phyloP scores from a whole-genome alignment of 768 basidiomycete species.

The Suillus clintonianus region DNA sequence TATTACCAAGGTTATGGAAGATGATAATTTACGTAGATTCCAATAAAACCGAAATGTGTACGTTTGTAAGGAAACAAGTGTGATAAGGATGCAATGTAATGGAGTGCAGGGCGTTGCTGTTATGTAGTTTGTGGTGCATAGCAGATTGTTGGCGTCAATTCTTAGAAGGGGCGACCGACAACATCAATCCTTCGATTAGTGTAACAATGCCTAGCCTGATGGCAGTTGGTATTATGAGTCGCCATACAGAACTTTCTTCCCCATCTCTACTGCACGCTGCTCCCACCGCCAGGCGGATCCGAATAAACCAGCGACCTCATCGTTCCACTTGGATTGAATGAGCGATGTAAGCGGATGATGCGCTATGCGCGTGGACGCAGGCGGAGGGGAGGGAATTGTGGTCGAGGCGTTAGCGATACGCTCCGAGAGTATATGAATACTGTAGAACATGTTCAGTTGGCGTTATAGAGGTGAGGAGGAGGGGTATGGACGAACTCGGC shows the following conservation, averaged over 20 bases:
- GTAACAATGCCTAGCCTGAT: not conserved
- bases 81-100: not conserved
- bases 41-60: not conserved
- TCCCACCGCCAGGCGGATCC: conserved; percentile 48
- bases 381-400: conserved; percentile 48
- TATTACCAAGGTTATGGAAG: conserved; percentile 34
- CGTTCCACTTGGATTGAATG: conserved; percentile 60
- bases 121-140: not conserved
- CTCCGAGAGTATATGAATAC: conserved; percentile 50
- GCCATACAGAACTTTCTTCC: conserved; percentile 47
- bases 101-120: not conserved
- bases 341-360: conserved; percentile 47
- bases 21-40: conserved; percentile 10
- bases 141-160: not conserved
- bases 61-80: not conserved
- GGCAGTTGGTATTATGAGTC: conserved; percentile 3
- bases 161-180: not conserved
- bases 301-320: conserved; percentile 50
- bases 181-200: not conserved
- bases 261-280: conserved; percentile 47
- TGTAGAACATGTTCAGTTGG: conserved; percentile 18
- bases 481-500: conserved; percentile 50
- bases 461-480: not conserved
- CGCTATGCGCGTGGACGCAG: conserved; percentile 56
- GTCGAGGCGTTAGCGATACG: conserved; percentile 54